Evolutionary conservation across 2,329 filamentous ascomycete species (phyloP), one percentile per base, ranked within the genome.

Genomic region (Pseudogymnoascus sp.): DNA sequence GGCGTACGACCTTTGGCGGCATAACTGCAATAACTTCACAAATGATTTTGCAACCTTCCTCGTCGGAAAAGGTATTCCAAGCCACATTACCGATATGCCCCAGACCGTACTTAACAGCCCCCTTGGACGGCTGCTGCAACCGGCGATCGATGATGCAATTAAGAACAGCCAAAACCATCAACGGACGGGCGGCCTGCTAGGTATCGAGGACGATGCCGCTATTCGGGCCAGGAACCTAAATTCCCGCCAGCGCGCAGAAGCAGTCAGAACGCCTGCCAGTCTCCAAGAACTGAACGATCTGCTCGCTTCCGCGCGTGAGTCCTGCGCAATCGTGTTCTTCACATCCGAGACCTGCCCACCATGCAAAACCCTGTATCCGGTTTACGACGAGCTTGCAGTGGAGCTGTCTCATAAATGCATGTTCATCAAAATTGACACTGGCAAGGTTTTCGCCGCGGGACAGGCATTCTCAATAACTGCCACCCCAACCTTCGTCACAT

Each of bases 21-120:
- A 97, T 75, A 99, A 99, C 72, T 97, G 93, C 78, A 99, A 97
- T 77, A 97, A 97, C 74, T 99, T 97, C 74, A 90, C 89, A 3
- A 93, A 97, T 71, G 92, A 96, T 64, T 87, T 97, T 67, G 80
- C 90, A 65, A 94, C 90, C 74, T 97, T 97, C 66, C 79, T 97
- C 0, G 79, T 97, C 0, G 93, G 94, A 21, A 89, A 87, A 68
- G 89, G 90, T 2, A 97, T 97, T 64, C 94, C 94, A 0, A 82
- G 87, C 1, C 87, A 96, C 69, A 97, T 99, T 67, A 83, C 85
- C 31, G 90, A 87, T 67, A 86, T 97, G 72, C 93, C 93, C 0
- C 82, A 92, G 69, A 88, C 87, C 0, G 92, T 97, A 7, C 80
- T 97, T 10, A 85, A 89, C 63, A 94, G 91, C 0, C 91, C 91